Evolutionary conservation across 2,329 filamentous ascomycete genomes (phyloP), one percentile per base, ranked within the genome.

Genomic region (Scytalidium sp.): DNA sequence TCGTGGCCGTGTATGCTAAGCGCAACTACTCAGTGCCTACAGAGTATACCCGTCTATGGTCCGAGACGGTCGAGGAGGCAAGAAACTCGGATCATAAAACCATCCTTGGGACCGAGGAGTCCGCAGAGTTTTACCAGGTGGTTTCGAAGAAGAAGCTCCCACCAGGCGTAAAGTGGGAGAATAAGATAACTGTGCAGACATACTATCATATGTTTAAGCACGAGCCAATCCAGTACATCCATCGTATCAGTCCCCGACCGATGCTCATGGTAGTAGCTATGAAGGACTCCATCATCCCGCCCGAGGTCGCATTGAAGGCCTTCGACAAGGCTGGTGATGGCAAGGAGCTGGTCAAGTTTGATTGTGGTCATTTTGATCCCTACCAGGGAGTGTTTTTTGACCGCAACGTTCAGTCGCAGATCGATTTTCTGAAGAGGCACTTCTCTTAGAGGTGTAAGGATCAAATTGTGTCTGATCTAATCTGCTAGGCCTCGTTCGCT

Each of bases 291-390:
- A 48, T 68, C 9, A 62, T 61, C 13, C 59, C 62, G 4, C 57
- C 62, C 6, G 61, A 61, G 41, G 62, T 66, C 10, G 57, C 62
- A 15, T 49, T 70, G 10, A 62, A 61, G 41, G 62, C 66, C 9
- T 71, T 61, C 50, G 54, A 54, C 15, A 57, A 60, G 6, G 70
- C 68, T 1, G 50, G 52, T 19, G 68, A 72, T 53, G 68, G 68
- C 22, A 72, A 72, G 56, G 56, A 68, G 49, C 52, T 72, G 43
- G 64, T 45, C 46, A 55, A 67, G 21, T 47, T 68, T 22, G 58
- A 60, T 5, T 61, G 62, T 7, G 68, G 66, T 9, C 70, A 72
- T 59, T 71, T 71, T 54, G 69, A 70, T 48, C 59, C 51, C 6
- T 72, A 70, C 47, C 58, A 20, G 13, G 54, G 49, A n/a, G n/a